phyloP scores from a whole-genome alignment of 2,329 filamentous ascomycete genomes.

The Fusarium temperatum region DNA sequence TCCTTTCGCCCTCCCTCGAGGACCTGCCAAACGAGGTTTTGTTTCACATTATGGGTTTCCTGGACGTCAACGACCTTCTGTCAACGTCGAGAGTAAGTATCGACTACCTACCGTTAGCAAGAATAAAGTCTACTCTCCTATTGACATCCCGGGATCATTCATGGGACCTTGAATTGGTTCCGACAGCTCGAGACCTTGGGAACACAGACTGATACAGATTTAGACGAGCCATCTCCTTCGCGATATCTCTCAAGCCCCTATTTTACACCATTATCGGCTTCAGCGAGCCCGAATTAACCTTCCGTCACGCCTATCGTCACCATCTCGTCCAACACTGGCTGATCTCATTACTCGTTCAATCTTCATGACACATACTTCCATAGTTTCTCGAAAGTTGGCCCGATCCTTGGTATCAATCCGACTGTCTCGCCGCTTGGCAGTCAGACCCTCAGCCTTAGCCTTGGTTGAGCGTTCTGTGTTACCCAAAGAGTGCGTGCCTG shows the following conservation, averaged over 20 bases:
- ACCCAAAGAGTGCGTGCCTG: constrained; percentile 69
- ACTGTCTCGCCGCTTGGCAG: constrained; percentile 67
- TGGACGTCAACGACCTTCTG: constrained; percentile 67
- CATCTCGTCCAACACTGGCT: constrained; percentile 66
- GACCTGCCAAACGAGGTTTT: constrained; percentile 66
- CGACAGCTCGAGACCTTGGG: neutral
- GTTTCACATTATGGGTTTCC: constrained; percentile 62
- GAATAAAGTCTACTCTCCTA: neutral
- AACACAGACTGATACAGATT: constrained; percentile 29
- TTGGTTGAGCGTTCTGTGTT: constrained; percentile 72
- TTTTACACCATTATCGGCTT: constrained; percentile 70
- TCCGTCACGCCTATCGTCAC: constrained; percentile 63
- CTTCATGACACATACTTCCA: constrained; percentile 72
- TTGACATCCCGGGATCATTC: neutral
- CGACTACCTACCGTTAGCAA: constrained; percentile 3
- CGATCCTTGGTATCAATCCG: constrained; percentile 72
- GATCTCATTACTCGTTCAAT: constrained; percentile 72
- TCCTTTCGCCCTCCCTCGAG: constrained; percentile 44
- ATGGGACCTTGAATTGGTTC: neutral
- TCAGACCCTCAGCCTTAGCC: constrained; percentile 66
- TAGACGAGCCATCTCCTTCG: constrained; percentile 72
- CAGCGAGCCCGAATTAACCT: constrained; percentile 64
- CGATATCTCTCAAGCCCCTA: constrained; percentile 68
- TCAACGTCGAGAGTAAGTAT: constrained; percentile 63
- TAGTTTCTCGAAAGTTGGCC: constrained; percentile 70